Percentiles rank a stretch among this genome's conserved stretches.
phyloP scores from a whole-genome alignment of 2,329 filamentous ascomycete species.

The Exophiala sp. region DNA sequence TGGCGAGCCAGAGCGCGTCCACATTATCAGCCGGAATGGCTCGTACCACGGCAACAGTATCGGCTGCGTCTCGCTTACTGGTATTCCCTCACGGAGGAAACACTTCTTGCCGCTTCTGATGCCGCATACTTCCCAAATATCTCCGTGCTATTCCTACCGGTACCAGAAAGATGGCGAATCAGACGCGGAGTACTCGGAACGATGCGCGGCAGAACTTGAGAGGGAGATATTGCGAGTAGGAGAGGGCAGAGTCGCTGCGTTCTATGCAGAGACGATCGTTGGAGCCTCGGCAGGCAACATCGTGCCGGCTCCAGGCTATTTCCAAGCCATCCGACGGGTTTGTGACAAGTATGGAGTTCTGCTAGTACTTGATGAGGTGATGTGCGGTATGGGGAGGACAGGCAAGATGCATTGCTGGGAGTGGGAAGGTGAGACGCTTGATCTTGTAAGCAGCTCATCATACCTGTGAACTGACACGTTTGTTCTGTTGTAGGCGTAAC shows the following conservation, averaged over 20 bases:
- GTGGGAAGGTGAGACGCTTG: not conserved
- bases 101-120: not conserved
- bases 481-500: not conserved
- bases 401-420: conserved; percentile 56
- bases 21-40: not conserved
- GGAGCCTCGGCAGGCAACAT: not conserved
- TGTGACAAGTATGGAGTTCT: conserved; percentile 6
- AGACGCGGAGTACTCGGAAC: too few species aligned
- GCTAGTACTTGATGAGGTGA: conserved; percentile 4
- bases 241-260: not conserved
- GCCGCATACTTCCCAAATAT: not conserved
- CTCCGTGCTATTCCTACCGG: too few species aligned
- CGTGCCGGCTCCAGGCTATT: not conserved
- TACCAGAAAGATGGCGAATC: too few species aligned
- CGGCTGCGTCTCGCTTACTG: not conserved
- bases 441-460: too few species aligned
- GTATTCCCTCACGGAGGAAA: not conserved
- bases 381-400: conserved; percentile 50
- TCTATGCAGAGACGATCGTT: not conserved
- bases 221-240: too few species aligned
- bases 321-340: not conserved
- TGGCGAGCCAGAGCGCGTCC: not conserved
- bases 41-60: not conserved
- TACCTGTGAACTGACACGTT: too few species aligned
- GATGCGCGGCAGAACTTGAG: too few species aligned